Percentiles rank a stretch among this genome's conserved stretches.
Conservation (phyloP, 768 basidiomycete genomes). For the Pisolithus orientalis region DNA sequence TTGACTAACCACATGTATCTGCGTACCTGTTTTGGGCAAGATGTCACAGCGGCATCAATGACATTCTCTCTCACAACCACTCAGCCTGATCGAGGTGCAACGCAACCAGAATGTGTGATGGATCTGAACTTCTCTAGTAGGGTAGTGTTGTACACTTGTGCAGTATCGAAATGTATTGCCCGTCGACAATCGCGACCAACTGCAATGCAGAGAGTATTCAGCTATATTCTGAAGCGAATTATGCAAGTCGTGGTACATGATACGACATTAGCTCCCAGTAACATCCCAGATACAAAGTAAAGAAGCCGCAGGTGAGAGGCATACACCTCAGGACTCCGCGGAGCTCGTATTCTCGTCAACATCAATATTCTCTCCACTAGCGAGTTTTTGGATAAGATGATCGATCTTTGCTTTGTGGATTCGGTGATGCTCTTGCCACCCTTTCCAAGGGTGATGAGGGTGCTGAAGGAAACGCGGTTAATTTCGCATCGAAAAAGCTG, state of each 20-base stretch:
- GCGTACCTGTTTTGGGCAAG: no score
- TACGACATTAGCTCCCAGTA: conserved; percentile 1
- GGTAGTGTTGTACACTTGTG: no score
- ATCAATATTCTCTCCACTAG: conserved; percentile 50
- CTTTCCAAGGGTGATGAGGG: conserved; percentile 90
- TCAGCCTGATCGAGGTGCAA: no score
- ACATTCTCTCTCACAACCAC: no score
- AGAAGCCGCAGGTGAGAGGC: not conserved
- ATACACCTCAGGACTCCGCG: conserved; percentile 15
- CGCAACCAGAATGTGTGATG: no score
- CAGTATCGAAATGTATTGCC: not conserved
- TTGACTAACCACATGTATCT: no score
- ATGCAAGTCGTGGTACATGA: not conserved
- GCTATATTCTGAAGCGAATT: no score
- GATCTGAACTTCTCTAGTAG: no score
- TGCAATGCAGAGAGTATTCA: no score
- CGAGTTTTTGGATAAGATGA: conserved; percentile 60
- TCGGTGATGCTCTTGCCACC: conserved; percentile 89
- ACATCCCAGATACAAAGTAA: no score
- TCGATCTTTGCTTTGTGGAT: conserved; percentile 86
- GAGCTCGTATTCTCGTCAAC: conserved; percentile 22
- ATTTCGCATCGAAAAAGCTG: not conserved
- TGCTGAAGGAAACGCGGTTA: conserved; percentile 39
- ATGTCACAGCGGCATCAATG: no score
- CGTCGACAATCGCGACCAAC: no score